Conservation (phyloP, 306 rosid species). For the Quercus mongolica region DNA sequence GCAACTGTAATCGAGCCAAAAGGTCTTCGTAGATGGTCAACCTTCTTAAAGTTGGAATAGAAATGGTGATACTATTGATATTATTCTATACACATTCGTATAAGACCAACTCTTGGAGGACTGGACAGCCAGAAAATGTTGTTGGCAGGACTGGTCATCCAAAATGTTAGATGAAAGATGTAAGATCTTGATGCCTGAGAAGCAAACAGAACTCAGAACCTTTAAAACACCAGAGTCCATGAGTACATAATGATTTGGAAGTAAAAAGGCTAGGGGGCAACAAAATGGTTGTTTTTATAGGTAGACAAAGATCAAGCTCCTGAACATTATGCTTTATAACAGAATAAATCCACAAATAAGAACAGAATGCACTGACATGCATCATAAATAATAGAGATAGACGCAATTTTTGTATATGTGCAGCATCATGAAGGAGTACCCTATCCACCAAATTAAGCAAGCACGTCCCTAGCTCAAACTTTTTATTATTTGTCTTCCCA, state of each 20-base stretch:
- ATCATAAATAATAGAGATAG: neutral
- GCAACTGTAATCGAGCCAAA: too few relatives aligned
- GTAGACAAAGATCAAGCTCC: conserved; percentile 4
- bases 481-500: neutral
- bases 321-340: conserved; percentile 7
- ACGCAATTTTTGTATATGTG: neutral
- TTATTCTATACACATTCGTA: too few relatives aligned
- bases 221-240: neutral
- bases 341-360: neutral
- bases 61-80: too few relatives aligned
- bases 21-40: too few relatives aligned
- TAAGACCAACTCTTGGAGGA: too few relatives aligned
- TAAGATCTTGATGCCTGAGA: conserved; percentile 9
- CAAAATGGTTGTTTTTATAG: neutral
- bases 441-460: neutral
- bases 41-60: too few relatives aligned
- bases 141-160: conserved; percentile 7
- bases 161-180: neutral
- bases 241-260: neutral
- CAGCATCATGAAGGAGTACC: neutral
- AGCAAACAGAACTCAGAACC: neutral
- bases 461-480: neutral
- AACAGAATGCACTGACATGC: neutral
- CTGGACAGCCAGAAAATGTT: neutral
- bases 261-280: neutral